Conservation (phyloP, 768 basidiomycete genomes). For the Austroboletus festivus region DNA sequence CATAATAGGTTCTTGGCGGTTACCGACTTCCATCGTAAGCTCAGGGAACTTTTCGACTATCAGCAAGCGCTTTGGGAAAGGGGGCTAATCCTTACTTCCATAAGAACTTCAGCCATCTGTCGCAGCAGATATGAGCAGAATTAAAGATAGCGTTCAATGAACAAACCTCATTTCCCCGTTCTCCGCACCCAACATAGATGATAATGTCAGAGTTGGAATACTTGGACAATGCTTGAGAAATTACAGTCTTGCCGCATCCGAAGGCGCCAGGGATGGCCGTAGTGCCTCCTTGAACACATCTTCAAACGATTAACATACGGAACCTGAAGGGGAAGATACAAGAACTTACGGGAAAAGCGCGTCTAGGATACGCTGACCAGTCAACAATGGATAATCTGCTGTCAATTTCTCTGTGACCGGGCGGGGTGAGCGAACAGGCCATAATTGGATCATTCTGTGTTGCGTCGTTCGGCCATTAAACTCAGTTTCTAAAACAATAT, state of each 20-base stretch:
- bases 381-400: slow-evolving; percentile 86
- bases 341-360: slow-evolving; percentile 86
- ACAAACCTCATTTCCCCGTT: slow-evolving; percentile 91
- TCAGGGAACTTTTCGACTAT: slow-evolving; percentile 64
- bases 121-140: slow-evolving; percentile 7
- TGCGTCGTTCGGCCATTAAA: slow-evolving; percentile 93
- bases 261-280: slow-evolving; percentile 99
- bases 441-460: slow-evolving; percentile 96
- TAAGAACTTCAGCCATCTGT: slow-evolving; percentile 96
- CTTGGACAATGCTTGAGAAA: slow-evolving; percentile 96
- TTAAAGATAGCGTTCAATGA: slow-evolving; percentile 35
- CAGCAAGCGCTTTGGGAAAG: slow-evolving; percentile 8
- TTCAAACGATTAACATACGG: slow-evolving; percentile 25
- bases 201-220: slow-evolving; percentile 99
- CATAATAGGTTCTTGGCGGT: slow-evolving; percentile 99
- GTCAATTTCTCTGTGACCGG: slow-evolving; percentile 95
- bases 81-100: slow-evolving; percentile 61
- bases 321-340: neutral
- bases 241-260: slow-evolving; percentile 98
- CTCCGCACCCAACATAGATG: slow-evolving; percentile 98
- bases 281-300: slow-evolving; percentile 95
- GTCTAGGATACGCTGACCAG: slow-evolving; percentile 96
- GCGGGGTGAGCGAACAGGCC: slow-evolving; percentile 97
- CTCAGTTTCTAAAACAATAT: slow-evolving; percentile 94
- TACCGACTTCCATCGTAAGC: slow-evolving; percentile 86